A percentile compares a stretch with the other conserved stretches of the same genome.
Evolutionary conservation across 2,329 filamentous ascomycete species (phyloP).

Genomic region (Alternaria triticina): DNA sequence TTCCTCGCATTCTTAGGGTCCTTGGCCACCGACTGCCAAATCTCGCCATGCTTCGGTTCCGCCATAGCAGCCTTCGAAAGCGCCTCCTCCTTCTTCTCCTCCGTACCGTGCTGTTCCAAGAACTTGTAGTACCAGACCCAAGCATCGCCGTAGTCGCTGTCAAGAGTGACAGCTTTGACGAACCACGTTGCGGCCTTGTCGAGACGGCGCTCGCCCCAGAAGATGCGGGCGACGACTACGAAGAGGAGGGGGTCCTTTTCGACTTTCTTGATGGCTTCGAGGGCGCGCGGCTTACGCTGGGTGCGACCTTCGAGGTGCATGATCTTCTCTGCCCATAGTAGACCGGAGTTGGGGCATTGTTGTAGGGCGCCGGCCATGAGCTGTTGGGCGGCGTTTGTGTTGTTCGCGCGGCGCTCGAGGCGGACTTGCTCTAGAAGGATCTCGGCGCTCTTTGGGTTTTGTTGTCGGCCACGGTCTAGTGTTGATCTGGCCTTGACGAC

Average conservation of each 20-base stretch:
- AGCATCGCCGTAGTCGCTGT: constrained; percentile 85
- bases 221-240: constrained; percentile 90
- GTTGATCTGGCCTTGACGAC: constrained; percentile 92
- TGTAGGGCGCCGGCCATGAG: constrained; percentile 94
- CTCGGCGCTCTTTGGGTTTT: constrained; percentile 81
- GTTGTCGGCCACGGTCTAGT: constrained; percentile 86
- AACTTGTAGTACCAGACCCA: constrained; percentile 99
- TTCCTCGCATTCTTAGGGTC: constrained; percentile 80
- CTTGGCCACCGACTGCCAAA: constrained; percentile 88
- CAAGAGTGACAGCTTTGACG: constrained; percentile 88
- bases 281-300: constrained; percentile 85
- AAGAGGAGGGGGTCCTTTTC: constrained; percentile 91
- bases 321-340: constrained; percentile 93
- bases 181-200: constrained; percentile 98
- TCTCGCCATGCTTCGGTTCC: constrained; percentile 90
- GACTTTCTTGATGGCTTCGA: constrained; percentile 96
- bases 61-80: constrained; percentile 78
- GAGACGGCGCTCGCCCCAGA: constrained; percentile 90
- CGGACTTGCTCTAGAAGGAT: constrained; percentile 95
- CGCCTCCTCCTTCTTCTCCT: constrained; percentile 89
- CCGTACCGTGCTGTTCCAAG: constrained; percentile 86
- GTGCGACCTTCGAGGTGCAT: constrained; percentile 92
- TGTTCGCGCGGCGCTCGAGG: constrained; percentile 86
- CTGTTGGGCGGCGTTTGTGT: constrained; percentile 81
- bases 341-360: constrained; percentile 84